Percentiles rank a stretch among this genome's conserved stretches.
phyloP scores from a whole-genome alignment of 2,329 filamentous ascomycete species.

The Neurospora crassa region DNA sequence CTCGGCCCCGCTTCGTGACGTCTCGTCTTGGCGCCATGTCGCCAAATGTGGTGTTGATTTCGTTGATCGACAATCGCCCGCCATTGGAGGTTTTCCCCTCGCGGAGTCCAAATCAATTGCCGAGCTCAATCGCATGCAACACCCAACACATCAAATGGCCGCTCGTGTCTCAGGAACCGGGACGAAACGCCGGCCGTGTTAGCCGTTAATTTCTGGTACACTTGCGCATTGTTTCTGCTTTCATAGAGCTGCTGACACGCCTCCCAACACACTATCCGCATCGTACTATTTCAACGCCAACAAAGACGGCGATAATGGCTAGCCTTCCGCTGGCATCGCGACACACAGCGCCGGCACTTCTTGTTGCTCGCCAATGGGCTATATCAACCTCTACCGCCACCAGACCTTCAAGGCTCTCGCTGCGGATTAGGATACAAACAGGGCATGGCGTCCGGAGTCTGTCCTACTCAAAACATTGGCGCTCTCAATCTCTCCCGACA shows the following conservation, averaged over 20 bases:
- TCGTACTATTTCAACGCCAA: neutral
- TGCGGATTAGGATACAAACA: neutral
- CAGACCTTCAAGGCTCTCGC: neutral
- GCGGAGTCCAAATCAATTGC: constrained; percentile 5
- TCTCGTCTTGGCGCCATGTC: neutral
- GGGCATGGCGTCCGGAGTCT: neutral
- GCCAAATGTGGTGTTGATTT: neutral
- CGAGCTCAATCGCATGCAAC: neutral
- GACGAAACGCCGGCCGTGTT: neutral
- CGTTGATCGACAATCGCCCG: neutral
- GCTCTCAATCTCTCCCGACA: constrained; percentile 4
- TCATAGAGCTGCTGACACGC: accelerated
- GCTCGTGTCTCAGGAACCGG: neutral
- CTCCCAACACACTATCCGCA: neutral
- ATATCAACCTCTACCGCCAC: neutral
- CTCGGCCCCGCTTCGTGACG: neutral
- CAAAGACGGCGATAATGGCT: neutral
- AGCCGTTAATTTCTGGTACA: neutral
- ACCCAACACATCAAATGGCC: neutral
- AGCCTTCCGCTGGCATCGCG: constrained; percentile 1
- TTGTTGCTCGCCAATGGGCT: neutral
- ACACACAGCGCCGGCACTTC: constrained; percentile 1
- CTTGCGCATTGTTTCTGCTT: neutral
- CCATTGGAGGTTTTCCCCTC: neutral
- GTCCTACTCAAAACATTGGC: constrained; percentile 12